These are phyloP conservation scores for Adansonia madagascariensis DNA, from an alignment of 441 rosid species.

Conservation along the genomic window DNA sequence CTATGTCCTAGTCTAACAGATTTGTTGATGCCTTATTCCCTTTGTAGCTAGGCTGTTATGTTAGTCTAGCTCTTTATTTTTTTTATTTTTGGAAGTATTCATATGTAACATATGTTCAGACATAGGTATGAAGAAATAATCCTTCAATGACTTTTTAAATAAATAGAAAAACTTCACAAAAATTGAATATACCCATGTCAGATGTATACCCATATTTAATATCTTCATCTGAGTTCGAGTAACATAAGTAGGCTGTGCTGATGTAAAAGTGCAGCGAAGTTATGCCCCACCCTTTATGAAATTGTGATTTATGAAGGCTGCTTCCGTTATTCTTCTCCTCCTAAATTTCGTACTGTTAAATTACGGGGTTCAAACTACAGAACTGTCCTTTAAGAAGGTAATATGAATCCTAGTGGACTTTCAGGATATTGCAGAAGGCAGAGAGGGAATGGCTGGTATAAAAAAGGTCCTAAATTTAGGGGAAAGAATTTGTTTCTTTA, in stretches of 20 bases:
- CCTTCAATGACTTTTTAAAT: too few relatives aligned
- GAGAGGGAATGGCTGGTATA: not conserved
- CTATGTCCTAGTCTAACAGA: not conserved
- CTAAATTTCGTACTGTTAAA: not conserved
- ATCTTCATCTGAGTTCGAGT: too few relatives aligned
- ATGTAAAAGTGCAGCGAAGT: not conserved
- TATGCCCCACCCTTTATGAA: not conserved
- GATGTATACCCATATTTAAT: too few relatives aligned
- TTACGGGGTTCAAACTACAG: not conserved
- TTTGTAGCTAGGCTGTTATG: not conserved
- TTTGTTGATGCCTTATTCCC: constrained; percentile 13
- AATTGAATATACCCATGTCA: too few relatives aligned
- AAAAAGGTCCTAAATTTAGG: not conserved
- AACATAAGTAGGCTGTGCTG: not conserved
- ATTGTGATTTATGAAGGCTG: not conserved
- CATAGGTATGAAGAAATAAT: too few relatives aligned
- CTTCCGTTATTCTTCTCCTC: not conserved
- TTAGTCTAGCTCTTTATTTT: too few relatives aligned
- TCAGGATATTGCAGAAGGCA: not conserved
- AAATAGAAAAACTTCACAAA: too few relatives aligned
- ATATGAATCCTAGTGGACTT: not conserved
- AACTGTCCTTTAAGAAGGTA: not conserved
- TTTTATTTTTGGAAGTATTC: too few relatives aligned
- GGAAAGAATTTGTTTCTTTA: not conserved
- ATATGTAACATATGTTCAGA: too few relatives aligned